Conservation (phyloP, 2,329 filamentous ascomycete genomes). For the Calonectria pauciramosa region DNA sequence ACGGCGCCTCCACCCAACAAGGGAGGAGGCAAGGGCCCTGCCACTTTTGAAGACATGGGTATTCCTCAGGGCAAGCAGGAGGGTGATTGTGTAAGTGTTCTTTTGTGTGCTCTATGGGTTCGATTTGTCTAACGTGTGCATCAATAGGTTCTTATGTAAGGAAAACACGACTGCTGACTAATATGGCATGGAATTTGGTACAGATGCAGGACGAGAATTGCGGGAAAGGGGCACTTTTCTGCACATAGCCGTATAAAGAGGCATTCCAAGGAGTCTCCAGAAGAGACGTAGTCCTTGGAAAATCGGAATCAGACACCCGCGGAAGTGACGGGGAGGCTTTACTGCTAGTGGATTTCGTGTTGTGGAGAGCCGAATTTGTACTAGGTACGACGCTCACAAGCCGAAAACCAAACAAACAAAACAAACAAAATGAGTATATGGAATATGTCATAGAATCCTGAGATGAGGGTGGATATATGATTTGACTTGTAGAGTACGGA, state of each 20-base stretch:
- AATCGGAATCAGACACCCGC: slow-evolving; percentile 19
- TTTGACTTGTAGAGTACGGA: slow-evolving; percentile 20
- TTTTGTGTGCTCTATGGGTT: background rate
- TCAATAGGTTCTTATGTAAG: slow-evolving; percentile 46
- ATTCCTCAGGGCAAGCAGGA: slow-evolving; percentile 87
- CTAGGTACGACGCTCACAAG: slow-evolving; percentile 18
- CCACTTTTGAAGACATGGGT: slow-evolving; percentile 99
- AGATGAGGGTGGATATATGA: slow-evolving; percentile 15
- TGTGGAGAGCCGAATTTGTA: slow-evolving; percentile 21
- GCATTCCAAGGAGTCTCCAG: slow-evolving; percentile 23
- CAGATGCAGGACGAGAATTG: background rate
- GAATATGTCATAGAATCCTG: slow-evolving; percentile 13
- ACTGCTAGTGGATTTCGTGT: slow-evolving; percentile 12
- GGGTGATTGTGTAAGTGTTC: slow-evolving; percentile 85
- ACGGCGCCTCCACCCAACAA: slow-evolving; percentile 57
- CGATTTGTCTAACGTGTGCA: slow-evolving; percentile 11
- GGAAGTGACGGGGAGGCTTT: slow-evolving; percentile 18
- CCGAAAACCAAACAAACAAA: slow-evolving; percentile 15
- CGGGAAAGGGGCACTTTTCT: background rate
- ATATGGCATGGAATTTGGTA: slow-evolving; percentile 2
- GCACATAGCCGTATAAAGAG: background rate
- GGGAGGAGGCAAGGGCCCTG: slow-evolving; percentile 77
- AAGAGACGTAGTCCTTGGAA: slow-evolving; percentile 7
- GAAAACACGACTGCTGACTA: background rate
- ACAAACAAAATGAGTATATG: slow-evolving; percentile 16